Evolutionary conservation across 1,284 basidiomycete genomes (phyloP).

Genomic region (Taiwanofungus camphoratus): DNA sequence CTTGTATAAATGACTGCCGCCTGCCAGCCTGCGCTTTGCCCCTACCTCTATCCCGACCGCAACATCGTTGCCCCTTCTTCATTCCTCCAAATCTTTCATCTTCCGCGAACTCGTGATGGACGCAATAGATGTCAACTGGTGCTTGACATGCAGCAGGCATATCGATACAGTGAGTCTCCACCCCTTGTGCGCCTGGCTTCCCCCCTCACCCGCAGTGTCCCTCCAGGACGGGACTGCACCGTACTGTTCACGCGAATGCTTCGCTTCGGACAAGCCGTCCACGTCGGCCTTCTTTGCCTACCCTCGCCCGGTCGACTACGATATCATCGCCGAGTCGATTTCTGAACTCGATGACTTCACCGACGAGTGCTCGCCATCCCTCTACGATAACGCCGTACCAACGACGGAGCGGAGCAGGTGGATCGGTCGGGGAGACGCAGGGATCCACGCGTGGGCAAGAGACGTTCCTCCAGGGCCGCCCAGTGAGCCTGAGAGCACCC

Average conservation of each 20-base stretch:
- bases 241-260: constrained; percentile 55
- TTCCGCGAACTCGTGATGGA: constrained; percentile 2
- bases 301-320: constrained; percentile 12
- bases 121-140: constrained; percentile 62
- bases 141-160: constrained; percentile 52
- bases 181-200: constrained; percentile 3
- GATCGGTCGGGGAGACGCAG: constrained; percentile 29
- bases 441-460: constrained; percentile 31
- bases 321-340: constrained; percentile 14
- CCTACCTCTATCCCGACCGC: constrained; percentile 10
- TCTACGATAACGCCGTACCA: constrained; percentile 8
- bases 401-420: constrained; percentile 16
- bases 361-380: constrained; percentile 4
- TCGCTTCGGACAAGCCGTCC: constrained; percentile 16
- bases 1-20: constrained; percentile 2
- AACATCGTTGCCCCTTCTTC: constrained; percentile 2
- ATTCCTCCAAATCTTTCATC: constrained; percentile 8
- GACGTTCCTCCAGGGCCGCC: constrained; percentile 28
- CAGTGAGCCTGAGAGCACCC: constrained; percentile 18
- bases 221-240: constrained; percentile 39
- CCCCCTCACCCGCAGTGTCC: constrained; percentile 10
- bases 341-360: constrained; percentile 16
- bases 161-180: constrained; percentile 37
- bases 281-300: constrained; percentile 23
- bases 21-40: background rate